Evolutionary conservation across 768 basidiomycete species (phyloP).

Genomic region (Agrocybe praecox): DNA sequence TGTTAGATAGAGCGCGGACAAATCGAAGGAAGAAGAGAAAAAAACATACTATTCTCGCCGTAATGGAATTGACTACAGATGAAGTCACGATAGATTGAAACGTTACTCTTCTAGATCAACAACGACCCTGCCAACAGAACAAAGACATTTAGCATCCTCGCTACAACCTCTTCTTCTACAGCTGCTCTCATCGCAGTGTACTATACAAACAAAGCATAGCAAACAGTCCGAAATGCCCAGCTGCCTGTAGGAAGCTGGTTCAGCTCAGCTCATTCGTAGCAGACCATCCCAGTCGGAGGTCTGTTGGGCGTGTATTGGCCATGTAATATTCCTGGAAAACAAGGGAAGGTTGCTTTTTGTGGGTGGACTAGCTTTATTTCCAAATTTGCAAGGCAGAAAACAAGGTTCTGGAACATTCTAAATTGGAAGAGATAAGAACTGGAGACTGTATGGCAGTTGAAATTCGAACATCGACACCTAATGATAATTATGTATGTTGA

Average conservation of each 20-base stretch:
- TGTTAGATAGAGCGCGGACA: conserved; percentile 14
- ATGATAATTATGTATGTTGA: too few relatives aligned
- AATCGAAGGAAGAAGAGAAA: not conserved
- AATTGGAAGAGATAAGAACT: too few relatives aligned
- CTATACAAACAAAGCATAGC: too few relatives aligned
- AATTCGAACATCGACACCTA: too few relatives aligned
- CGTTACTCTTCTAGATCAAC: not conserved
- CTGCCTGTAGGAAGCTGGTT: not conserved
- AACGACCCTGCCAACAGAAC: not conserved
- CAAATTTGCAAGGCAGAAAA: too few relatives aligned
- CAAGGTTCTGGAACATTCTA: too few relatives aligned
- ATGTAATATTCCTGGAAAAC: not conserved
- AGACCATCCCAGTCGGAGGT: not conserved
- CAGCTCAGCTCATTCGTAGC: not conserved
- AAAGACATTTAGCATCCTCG: not conserved
- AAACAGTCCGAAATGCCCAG: too few relatives aligned
- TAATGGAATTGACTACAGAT: conserved; percentile 9
- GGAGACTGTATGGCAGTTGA: too few relatives aligned
- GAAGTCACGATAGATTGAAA: not conserved
- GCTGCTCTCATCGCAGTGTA: conserved; percentile 8
- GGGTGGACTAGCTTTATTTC: not conserved
- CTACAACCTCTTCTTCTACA: conserved; percentile 7
- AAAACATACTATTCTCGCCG: conserved; percentile 2
- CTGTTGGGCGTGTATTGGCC: not conserved
- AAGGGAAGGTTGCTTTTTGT: not conserved